Evolutionary conservation across 768 basidiomycete species (phyloP).

Genomic region (Trametes coccinea): DNA sequence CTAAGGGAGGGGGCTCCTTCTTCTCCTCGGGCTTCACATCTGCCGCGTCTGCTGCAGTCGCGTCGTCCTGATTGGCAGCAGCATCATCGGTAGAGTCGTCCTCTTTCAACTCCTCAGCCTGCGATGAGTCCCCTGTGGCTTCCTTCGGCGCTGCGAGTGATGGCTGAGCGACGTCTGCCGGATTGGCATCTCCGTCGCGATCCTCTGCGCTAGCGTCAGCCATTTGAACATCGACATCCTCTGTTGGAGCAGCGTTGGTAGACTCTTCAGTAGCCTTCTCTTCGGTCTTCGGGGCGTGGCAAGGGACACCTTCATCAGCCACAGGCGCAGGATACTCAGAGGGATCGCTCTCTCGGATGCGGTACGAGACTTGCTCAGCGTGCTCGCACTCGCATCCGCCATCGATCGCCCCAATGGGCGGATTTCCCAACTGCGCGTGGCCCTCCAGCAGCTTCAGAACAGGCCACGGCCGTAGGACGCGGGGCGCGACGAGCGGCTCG

Average conservation of each 20-base stretch:
- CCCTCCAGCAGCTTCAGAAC: conserved; percentile 17
- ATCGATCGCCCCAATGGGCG: conserved; percentile 10
- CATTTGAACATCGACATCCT: conserved; percentile 3
- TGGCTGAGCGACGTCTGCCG: not conserved
- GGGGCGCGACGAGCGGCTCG: conserved; percentile 20
- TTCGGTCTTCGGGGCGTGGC: not conserved
- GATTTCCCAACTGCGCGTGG: not conserved
- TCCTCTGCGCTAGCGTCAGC: not conserved
- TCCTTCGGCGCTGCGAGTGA: not conserved
- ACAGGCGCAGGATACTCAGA: not conserved
- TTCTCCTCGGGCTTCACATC: not conserved
- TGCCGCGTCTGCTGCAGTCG: not conserved
- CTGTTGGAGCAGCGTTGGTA: not conserved
- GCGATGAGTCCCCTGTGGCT: not conserved
- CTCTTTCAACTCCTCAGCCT: not conserved
- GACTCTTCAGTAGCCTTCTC: not conserved
- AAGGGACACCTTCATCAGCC: not conserved
- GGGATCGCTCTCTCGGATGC: not conserved
- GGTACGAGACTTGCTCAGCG: conserved; percentile 3
- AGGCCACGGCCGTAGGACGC: conserved; percentile 24
- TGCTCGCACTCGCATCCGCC: conserved; percentile 11
- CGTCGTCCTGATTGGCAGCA: not conserved
- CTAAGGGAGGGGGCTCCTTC: not conserved
- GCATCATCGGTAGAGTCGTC: not conserved
- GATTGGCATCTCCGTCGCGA: too few species aligned